Evolutionary conservation across 1,139 yeast genomes (phyloP).

Genomic region (Blastobotrys raffinosifermentans): DNA sequence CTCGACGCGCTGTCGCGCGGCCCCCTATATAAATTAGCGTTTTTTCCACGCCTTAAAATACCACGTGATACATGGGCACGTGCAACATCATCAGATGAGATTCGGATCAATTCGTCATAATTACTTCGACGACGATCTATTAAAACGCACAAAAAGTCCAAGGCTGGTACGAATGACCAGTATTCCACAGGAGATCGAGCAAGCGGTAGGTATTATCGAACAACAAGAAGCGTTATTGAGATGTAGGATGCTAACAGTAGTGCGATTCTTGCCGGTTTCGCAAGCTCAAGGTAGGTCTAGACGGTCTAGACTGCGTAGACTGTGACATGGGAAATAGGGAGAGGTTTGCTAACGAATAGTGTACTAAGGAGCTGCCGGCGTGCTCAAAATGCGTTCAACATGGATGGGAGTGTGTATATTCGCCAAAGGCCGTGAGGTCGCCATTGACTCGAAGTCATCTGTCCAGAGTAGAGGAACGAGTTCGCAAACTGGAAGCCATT

Average conservation of each 20-base stretch:
- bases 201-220: conserved; percentile 22
- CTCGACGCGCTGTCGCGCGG: too few species aligned
- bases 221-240: too few species aligned
- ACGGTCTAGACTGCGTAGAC: not conserved
- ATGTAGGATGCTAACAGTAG: too few species aligned
- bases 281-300: conserved; percentile 36
- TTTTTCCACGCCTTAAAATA: too few species aligned
- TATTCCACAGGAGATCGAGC: conserved; percentile 21
- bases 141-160: too few species aligned
- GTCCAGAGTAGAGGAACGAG: conserved; percentile 67
- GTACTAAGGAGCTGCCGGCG: conserved; percentile 66
- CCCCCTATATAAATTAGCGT: too few species aligned
- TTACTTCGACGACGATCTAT: too few species aligned
- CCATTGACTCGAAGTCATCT: conserved; percentile 68
- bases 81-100: too few species aligned
- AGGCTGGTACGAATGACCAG: too few species aligned
- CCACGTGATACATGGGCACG: too few species aligned
- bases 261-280: conserved; percentile 48
- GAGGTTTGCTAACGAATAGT: conserved; percentile 35
- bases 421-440: conserved; percentile 70
- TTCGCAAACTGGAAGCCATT: conserved; percentile 49
- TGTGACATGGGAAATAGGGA: conserved; percentile 28
- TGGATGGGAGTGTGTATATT: conserved; percentile 68
- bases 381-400: conserved; percentile 73
- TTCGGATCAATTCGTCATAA: too few species aligned